A percentile compares a stretch with the other conserved stretches of the same genome.
These are phyloP conservation scores for Cytospora chrysosperma DNA, from an alignment of 2,329 filamentous ascomycete genomes.

Conservation along the genomic window DNA sequence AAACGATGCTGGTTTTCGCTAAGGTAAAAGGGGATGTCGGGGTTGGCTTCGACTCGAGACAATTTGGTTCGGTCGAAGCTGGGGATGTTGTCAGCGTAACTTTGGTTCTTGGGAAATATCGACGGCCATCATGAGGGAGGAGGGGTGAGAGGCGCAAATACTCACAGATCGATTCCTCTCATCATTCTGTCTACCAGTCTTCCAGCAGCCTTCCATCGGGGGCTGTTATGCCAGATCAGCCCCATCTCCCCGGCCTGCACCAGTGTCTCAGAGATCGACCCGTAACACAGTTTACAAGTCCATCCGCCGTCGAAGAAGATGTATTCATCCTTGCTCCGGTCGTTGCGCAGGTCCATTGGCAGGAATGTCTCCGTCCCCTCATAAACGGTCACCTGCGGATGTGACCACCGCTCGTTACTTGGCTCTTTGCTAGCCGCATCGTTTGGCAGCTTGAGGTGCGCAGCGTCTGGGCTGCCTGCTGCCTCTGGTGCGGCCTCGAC, in stretches of 20 bases:
- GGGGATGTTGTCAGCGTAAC: neutral
- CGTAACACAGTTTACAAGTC: slow-evolving; percentile 48
- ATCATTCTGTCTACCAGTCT: slow-evolving; percentile 43
- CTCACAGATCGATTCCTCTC: slow-evolving; percentile 43
- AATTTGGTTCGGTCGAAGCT: slow-evolving; percentile 27
- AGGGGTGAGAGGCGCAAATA: no score
- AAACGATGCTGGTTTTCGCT: slow-evolving; percentile 35
- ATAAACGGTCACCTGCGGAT: slow-evolving; percentile 46
- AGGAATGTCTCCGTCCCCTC: slow-evolving; percentile 38
- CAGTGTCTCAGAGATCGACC: slow-evolving; percentile 39
- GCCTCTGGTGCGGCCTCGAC: neutral
- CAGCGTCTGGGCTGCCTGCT: neutral
- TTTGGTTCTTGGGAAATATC: neutral
- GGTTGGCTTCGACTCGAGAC: slow-evolving; percentile 37
- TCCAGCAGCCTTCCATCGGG: slow-evolving; percentile 39
- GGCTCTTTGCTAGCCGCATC: neutral
- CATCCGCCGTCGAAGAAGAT: slow-evolving; percentile 43
- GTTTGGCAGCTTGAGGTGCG: neutral
- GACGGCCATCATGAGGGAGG: slow-evolving; percentile 30
- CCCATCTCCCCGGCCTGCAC: slow-evolving; percentile 38
- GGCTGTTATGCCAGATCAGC: slow-evolving; percentile 44
- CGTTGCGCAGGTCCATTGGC: slow-evolving; percentile 40
- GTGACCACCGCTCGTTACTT: slow-evolving; percentile 38
- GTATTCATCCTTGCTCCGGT: slow-evolving; percentile 29
- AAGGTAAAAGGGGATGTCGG: slow-evolving; percentile 44